These are phyloP conservation scores for Garcileccinum viscosum DNA, from an alignment of 1,284 basidiomycete genomes.

Conservation along the genomic window DNA sequence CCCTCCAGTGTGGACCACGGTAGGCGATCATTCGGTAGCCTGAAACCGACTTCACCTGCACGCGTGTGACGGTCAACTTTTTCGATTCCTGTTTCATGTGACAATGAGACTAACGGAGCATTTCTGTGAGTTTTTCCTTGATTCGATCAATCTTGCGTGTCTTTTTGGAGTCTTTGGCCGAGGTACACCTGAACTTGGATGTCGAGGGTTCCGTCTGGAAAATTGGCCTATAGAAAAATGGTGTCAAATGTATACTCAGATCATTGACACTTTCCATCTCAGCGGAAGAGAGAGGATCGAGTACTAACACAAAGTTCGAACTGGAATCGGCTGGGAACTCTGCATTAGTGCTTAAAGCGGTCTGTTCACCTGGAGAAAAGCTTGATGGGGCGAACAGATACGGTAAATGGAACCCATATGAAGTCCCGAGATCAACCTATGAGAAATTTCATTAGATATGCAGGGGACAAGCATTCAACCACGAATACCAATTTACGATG, in stretches of 20 bases:
- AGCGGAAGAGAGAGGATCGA: neutral
- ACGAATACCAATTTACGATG: constrained; percentile 1
- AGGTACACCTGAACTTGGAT: too few species aligned
- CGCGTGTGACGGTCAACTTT: neutral
- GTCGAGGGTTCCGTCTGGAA: neutral
- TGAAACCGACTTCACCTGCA: constrained; percentile 9
- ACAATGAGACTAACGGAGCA: constrained; percentile 16
- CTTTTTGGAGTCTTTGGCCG: neutral
- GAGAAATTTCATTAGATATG: neutral
- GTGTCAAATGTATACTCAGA: neutral
- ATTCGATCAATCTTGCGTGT: neutral
- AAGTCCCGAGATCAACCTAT: neutral
- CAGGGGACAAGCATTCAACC: neutral
- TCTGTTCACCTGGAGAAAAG: neutral
- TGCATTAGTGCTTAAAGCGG: neutral
- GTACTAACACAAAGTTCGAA: constrained; percentile 6
- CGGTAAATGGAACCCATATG: constrained; percentile 4
- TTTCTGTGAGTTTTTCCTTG: neutral
- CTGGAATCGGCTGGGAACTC: neutral
- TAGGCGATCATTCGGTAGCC: neutral
- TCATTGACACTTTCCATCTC: neutral
- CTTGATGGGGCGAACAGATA: neutral
- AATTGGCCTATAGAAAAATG: neutral
- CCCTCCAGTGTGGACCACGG: constrained; percentile 19
- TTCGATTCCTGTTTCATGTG: accelerated